A percentile compares a stretch with the other conserved stretches of the same genome.
phyloP scores from a whole-genome alignment of 1,284 basidiomycete genomes.

The Irpex sp. region DNA sequence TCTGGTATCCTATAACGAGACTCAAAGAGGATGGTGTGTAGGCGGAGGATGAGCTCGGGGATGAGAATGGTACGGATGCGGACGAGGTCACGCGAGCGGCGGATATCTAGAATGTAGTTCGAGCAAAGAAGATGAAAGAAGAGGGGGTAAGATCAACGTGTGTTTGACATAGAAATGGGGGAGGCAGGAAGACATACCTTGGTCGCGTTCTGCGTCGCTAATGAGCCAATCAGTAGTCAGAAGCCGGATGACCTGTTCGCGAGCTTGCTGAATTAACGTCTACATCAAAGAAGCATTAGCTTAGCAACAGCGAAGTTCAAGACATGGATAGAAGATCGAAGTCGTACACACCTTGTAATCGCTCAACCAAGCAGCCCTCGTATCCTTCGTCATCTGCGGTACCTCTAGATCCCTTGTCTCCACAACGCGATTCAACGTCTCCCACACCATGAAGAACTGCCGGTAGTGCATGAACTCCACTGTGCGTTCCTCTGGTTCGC shows the following conservation, averaged over 20 bases:
- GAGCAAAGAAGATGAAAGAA: neutral
- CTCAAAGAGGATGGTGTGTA: conserved; percentile 74
- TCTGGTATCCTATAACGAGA: conserved; percentile 64
- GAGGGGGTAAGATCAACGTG: too few species aligned
- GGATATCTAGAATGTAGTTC: conserved; percentile 38
- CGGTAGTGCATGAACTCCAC: conserved; percentile 72
- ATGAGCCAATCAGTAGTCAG: conserved; percentile 78
- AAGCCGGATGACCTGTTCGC: conserved; percentile 59
- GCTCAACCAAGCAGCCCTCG: conserved; percentile 54
- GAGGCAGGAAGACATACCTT: conserved; percentile 30
- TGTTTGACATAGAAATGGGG: too few species aligned
- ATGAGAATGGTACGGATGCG: conserved; percentile 87
- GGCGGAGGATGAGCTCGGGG: conserved; percentile 85
- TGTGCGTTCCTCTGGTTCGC: conserved; percentile 57
- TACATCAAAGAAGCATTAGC: conserved; percentile 19
- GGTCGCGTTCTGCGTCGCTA: conserved; percentile 41
- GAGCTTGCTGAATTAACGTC: conserved; percentile 54
- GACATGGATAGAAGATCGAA: neutral
- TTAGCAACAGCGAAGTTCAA: neutral
- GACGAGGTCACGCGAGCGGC: conserved; percentile 64
- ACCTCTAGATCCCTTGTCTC: conserved; percentile 54
- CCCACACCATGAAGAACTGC: conserved; percentile 73
- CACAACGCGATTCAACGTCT: conserved; percentile 50
- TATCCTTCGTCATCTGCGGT: conserved; percentile 54
- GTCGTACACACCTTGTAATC: conserved; percentile 53